Conservation (phyloP, 768 basidiomycete genomes). For the Glaciozyma martinii region DNA sequence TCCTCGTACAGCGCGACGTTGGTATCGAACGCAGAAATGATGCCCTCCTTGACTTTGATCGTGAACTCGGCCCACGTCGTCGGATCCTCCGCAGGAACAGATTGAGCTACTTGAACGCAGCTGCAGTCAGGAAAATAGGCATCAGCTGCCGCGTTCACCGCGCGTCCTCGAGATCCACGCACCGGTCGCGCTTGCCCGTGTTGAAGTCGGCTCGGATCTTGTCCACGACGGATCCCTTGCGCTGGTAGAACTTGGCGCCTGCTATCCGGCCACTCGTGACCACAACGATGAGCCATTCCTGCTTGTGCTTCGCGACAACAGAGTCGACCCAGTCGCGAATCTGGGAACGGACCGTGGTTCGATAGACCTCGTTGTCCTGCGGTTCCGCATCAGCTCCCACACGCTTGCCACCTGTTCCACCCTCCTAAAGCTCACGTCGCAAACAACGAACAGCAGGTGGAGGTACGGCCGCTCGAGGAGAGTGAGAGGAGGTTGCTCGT, state of each 20-base stretch:
- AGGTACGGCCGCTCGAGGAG: constrained; percentile 78
- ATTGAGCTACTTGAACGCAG: constrained; percentile 59
- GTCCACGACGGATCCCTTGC: constrained; percentile 75
- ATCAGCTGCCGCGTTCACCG: neutral
- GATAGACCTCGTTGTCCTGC: constrained; percentile 67
- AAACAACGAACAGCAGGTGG: constrained; percentile 74
- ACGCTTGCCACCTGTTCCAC: neutral
- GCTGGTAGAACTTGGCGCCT: constrained; percentile 55
- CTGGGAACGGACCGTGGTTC: constrained; percentile 64
- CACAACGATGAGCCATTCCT: constrained; percentile 89
- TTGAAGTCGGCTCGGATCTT: constrained; percentile 91
- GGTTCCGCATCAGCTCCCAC: constrained; percentile 16
- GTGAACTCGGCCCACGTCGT: constrained; percentile 70
- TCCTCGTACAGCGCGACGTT: constrained; percentile 74
- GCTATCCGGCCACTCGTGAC: constrained; percentile 49
- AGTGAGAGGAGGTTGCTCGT: constrained; percentile 54
- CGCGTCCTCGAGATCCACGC: neutral
- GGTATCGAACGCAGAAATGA: constrained; percentile 73
- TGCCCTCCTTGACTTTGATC: constrained; percentile 78
- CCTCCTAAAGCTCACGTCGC: constrained; percentile 59
- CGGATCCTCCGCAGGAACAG: constrained; percentile 54
- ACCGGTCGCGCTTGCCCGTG: constrained; percentile 62
- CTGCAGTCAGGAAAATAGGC: constrained; percentile 41
- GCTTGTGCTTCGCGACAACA: constrained; percentile 58
- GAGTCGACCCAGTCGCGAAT: constrained; percentile 83